A percentile compares a stretch with the other conserved stretches of the same genome.
Conservation (phyloP, 805 yeast genomes). For the Wickerhamia fluorescens region DNA sequence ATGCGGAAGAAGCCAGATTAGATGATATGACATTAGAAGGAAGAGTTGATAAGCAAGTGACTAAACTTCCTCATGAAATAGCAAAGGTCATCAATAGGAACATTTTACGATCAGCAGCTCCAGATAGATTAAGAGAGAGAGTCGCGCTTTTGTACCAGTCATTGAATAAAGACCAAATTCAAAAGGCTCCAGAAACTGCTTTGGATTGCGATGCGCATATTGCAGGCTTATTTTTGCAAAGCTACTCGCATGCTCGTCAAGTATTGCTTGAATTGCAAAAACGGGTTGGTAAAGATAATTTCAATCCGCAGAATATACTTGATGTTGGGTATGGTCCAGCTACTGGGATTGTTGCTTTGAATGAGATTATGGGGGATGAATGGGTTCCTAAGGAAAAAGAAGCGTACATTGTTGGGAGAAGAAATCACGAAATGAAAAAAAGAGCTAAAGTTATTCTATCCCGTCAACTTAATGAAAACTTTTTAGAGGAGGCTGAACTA, state of each 20-base stretch:
- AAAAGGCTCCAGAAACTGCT: slow-evolving; percentile 34
- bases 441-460: slow-evolving; percentile 73
- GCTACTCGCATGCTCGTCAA: slow-evolving; percentile 63
- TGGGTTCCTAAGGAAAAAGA: slow-evolving; percentile 61
- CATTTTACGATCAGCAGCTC: slow-evolving; percentile 52
- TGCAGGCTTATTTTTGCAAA: slow-evolving; percentile 73
- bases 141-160: slow-evolving; percentile 51
- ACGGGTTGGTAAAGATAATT: slow-evolving; percentile 43
- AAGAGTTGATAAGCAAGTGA: slow-evolving; percentile 43
- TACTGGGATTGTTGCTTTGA: slow-evolving; percentile 81
- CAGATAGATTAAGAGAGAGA: slow-evolving; percentile 55
- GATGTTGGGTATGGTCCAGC: slow-evolving; percentile 91
- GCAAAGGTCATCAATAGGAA: slow-evolving; percentile 56
- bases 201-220: slow-evolving; percentile 73
- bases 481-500: slow-evolving; percentile 7
- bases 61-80: slow-evolving; percentile 50
- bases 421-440: slow-evolving; percentile 56
- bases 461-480: slow-evolving; percentile 50
- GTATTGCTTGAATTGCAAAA: slow-evolving; percentile 58
- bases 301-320: slow-evolving; percentile 60
- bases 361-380: slow-evolving; percentile 68
- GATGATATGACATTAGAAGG: slow-evolving; percentile 54
- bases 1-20: slow-evolving; percentile 47
- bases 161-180: slow-evolving; percentile 48
- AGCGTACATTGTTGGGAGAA: slow-evolving; percentile 61